phyloP scores from a whole-genome alignment of 31 red algal genomes.

The Pterothamnion heteromorphum region DNA sequence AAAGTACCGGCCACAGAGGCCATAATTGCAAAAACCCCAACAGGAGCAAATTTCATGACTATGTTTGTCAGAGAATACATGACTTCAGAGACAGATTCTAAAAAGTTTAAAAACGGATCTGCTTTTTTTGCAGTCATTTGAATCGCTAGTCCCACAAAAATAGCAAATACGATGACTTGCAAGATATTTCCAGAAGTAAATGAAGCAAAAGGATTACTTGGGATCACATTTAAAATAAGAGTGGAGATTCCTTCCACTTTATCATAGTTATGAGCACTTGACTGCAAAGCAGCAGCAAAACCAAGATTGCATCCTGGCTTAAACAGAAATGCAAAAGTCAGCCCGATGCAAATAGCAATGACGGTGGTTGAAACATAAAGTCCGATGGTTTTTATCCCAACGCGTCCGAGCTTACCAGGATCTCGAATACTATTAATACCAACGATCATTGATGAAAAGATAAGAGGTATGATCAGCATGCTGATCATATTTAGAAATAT shows the following conservation, averaged over 20 bases:
- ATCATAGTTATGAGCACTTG: background rate
- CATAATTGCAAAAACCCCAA: background rate
- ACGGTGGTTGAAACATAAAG: conserved; percentile 3
- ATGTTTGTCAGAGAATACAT: background rate
- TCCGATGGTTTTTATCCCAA: conserved; percentile 1
- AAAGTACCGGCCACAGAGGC: background rate
- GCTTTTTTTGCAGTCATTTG: background rate
- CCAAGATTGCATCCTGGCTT: background rate
- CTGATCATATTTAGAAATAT: background rate
- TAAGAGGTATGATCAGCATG: background rate
- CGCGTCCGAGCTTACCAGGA: background rate
- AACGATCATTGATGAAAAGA: background rate
- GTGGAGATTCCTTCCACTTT: background rate
- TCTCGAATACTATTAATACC: background rate
- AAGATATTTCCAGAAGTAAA: background rate
- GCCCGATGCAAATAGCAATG: conserved; percentile 12
- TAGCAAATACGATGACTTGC: conserved; percentile 29
- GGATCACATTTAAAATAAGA: background rate
- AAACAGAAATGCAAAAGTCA: background rate
- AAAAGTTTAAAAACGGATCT: background rate
- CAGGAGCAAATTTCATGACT: background rate
- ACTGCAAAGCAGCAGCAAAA: background rate
- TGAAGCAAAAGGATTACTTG: background rate
- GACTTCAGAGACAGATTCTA: background rate
- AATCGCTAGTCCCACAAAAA: background rate